Evolutionary conservation across 495 filamentous ascomycete species (phyloP).

Genomic region (Aspergillus funiculosus): DNA sequence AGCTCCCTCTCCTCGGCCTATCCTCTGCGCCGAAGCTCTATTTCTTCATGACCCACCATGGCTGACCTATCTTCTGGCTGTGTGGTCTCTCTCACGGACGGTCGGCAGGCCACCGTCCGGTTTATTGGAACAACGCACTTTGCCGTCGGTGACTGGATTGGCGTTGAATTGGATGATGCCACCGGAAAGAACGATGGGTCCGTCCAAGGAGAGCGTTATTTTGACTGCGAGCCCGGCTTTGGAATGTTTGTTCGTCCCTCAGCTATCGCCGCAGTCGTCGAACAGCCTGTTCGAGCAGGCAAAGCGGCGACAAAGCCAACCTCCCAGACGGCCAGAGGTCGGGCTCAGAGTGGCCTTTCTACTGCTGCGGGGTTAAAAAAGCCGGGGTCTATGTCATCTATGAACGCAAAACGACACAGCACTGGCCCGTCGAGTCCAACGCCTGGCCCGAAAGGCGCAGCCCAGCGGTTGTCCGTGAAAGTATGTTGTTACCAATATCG

Average conservation of each 20-base stretch:
- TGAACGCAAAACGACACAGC: conserved; percentile 56
- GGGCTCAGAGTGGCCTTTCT: conserved; percentile 30
- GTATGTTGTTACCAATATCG: conserved; percentile 39
- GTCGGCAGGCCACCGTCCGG: conserved; percentile 68
- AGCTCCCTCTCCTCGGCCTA: neutral
- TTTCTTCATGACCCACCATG: conserved; percentile 26
- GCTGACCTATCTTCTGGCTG: conserved; percentile 44
- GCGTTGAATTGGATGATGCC: conserved; percentile 78
- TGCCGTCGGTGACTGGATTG: conserved; percentile 78
- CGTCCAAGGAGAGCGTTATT: conserved; percentile 85
- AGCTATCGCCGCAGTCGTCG: conserved; percentile 53
- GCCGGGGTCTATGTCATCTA: conserved; percentile 42
- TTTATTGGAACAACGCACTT: conserved; percentile 77
- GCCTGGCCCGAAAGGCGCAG: conserved; percentile 45
- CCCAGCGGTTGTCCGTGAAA: conserved; percentile 50
- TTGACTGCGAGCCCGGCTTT: conserved; percentile 69
- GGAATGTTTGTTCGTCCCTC: conserved; percentile 85
- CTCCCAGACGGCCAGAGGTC: conserved; percentile 23
- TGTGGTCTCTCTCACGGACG: conserved; percentile 66
- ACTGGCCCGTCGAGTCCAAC: conserved; percentile 63
- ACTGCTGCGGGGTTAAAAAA: conserved; percentile 29
- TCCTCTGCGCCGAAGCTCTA: conserved; percentile 11
- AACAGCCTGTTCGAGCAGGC: conserved; percentile 46
- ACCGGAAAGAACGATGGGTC: conserved; percentile 92
- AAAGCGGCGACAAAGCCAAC: conserved; percentile 25